These are phyloP conservation scores for Apiotrichum laibachii DNA, from an alignment of 1,284 basidiomycete genomes.

Conservation along the genomic window DNA sequence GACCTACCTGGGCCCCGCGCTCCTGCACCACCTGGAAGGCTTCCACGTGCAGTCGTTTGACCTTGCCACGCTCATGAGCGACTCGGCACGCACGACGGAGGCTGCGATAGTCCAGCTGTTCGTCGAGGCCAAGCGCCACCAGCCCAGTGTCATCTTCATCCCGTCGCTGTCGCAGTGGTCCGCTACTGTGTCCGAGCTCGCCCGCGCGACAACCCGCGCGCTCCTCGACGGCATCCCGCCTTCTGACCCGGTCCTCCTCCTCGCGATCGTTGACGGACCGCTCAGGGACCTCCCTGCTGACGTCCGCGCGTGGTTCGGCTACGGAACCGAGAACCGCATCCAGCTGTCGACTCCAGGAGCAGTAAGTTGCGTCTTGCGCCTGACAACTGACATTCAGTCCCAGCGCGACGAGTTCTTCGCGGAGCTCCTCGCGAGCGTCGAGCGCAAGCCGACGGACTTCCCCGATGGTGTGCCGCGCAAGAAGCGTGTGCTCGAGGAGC, in stretches of 20 bases:
- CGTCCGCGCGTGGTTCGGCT: slow-evolving; percentile 88
- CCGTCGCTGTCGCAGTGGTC: slow-evolving; percentile 87
- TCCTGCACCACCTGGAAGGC: slow-evolving; percentile 90
- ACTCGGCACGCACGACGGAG: slow-evolving; percentile 87
- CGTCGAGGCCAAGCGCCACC: slow-evolving; percentile 93
- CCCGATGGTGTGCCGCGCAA: slow-evolving; percentile 83
- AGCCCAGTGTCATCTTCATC: slow-evolving; percentile 93
- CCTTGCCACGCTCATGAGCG: slow-evolving; percentile 80
- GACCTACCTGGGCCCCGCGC: slow-evolving; percentile 79
- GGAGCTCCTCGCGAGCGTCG: slow-evolving; percentile 65
- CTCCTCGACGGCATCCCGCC: slow-evolving; percentile 87
- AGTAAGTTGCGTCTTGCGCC: neutral
- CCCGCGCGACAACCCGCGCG: slow-evolving; percentile 78
- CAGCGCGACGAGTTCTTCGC: slow-evolving; percentile 78
- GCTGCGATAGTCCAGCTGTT: slow-evolving; percentile 95
- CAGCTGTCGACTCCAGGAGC: slow-evolving; percentile 58
- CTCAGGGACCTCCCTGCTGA: slow-evolving; percentile 72
- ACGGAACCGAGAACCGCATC: slow-evolving; percentile 70
- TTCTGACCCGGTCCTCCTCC: slow-evolving; percentile 85
- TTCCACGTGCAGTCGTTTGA: slow-evolving; percentile 94
- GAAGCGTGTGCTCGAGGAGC: slow-evolving; percentile 77
- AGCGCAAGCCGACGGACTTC: slow-evolving; percentile 78
- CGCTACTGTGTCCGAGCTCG: slow-evolving; percentile 74
- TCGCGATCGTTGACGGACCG: slow-evolving; percentile 80
- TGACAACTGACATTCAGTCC: slow-evolving; percentile 23